Evolutionary conservation across 371 early-diverging fungal genomes (phyloP).

Genomic region (Haplosporangium sp.): DNA sequence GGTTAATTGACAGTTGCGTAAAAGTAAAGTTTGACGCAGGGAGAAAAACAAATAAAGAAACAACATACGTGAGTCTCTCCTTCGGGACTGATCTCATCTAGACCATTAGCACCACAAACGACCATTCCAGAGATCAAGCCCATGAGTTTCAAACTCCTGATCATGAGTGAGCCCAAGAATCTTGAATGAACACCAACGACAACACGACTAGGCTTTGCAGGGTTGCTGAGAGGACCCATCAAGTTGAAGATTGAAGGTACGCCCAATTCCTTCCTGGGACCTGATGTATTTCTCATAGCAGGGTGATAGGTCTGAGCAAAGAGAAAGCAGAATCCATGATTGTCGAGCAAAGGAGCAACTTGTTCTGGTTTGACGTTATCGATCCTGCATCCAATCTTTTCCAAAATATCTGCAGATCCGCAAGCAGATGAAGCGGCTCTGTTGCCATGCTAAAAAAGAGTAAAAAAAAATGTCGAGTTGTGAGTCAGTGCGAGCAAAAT

Average conservation of each 20-base stretch:
- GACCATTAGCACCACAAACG: constrained; percentile 83
- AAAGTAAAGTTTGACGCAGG: not conserved
- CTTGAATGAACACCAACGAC: constrained; percentile 92
- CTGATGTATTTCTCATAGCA: constrained; percentile 87
- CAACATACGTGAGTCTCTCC: constrained; percentile 76
- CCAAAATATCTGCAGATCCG: constrained; percentile 95
- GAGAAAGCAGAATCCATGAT: constrained; percentile 89
- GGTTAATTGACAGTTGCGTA: no score
- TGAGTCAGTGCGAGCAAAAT: not conserved
- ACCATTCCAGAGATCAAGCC: constrained; percentile 85
- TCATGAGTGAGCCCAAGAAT: constrained; percentile 84
- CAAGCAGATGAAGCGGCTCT: constrained; percentile 93
- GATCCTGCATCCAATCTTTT: constrained; percentile 84
- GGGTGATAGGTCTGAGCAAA: constrained; percentile 95
- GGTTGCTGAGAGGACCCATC: constrained; percentile 95
- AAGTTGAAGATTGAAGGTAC: constrained; percentile 94
- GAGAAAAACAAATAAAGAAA: not conserved
- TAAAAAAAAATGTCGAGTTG: not conserved
- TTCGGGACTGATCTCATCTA: constrained; percentile 88
- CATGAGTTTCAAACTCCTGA: constrained; percentile 81
- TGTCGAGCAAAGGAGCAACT: constrained; percentile 73
- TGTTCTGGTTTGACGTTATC: constrained; percentile 70
- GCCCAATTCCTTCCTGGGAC: constrained; percentile 88
- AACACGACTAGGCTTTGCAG: constrained; percentile 83
- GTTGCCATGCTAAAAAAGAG: constrained; percentile 85